phyloP scores from a whole-genome alignment of 148 eudicot genomes.

The Linanthus parryae region DNA sequence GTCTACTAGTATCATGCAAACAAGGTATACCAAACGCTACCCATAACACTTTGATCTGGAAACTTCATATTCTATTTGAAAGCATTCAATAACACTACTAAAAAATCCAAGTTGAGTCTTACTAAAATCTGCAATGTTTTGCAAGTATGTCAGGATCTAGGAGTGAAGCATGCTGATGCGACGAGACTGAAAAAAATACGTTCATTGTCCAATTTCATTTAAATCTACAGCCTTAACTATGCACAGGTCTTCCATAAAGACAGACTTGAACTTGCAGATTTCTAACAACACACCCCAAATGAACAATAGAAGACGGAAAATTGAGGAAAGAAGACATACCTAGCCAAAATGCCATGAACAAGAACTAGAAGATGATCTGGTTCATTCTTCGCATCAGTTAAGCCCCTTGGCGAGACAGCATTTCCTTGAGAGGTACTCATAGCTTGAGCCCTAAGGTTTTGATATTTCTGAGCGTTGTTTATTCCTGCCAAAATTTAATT shows the following conservation, averaged over 20 bases:
- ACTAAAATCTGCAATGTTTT: not conserved
- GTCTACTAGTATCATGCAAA: not conserved
- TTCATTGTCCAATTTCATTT: no score
- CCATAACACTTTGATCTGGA: not conserved
- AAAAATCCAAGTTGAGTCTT: not conserved
- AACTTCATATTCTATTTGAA: no score
- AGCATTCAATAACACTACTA: not conserved
- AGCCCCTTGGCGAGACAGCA: slow-evolving; percentile 29
- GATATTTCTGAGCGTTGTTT: slow-evolving; percentile 31
- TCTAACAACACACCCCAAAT: no score
- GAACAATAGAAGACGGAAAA: no score
- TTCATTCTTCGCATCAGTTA: slow-evolving; percentile 26
- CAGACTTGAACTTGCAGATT: no score
- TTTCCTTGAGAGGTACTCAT: slow-evolving; percentile 59
- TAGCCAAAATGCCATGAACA: slow-evolving; percentile 94
- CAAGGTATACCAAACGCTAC: not conserved
- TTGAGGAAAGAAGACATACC: no score
- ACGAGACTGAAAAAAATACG: no score
- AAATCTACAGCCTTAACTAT: no score
- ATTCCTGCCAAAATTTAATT: no score
- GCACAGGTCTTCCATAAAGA: no score
- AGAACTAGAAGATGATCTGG: slow-evolving; percentile 97
- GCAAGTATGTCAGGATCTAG: no score
- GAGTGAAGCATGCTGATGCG: no score
- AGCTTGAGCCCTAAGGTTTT: slow-evolving; percentile 41